Evolutionary conservation across 192 early-diverging fungal genomes (phyloP).

Genomic region (Coemansia sp.): DNA sequence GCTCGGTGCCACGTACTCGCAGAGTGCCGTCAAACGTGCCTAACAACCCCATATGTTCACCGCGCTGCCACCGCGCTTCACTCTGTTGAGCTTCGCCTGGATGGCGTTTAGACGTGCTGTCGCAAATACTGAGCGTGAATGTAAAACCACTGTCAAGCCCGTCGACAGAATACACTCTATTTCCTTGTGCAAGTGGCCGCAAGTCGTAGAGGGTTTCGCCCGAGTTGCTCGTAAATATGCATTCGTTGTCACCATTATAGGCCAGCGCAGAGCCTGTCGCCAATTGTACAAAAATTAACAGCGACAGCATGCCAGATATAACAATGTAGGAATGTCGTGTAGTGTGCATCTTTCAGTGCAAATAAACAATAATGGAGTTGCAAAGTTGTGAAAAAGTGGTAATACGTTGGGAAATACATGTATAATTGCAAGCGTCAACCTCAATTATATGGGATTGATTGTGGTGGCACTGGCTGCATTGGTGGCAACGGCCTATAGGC

Average conservation of each 20-base stretch:
- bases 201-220: constrained; percentile 33
- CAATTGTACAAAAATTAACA: background rate
- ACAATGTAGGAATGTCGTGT: background rate
- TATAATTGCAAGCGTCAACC: background rate
- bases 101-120: background rate
- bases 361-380: constrained; percentile 1
- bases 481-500: constrained; percentile 1
- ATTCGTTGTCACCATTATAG: background rate
- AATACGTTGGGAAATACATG: too few species aligned
- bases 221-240: constrained; percentile 1
- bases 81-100: background rate
- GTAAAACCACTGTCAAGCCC: constrained; percentile 28
- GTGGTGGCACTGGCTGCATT: background rate
- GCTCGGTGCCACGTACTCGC: constrained; percentile 29
- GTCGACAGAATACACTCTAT: constrained; percentile 19
- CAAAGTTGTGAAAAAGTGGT: background rate
- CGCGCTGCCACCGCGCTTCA: constrained; percentile 20
- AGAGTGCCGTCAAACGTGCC: constrained; percentile 21
- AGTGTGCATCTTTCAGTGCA: constrained; percentile 4
- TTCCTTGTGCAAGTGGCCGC: constrained; percentile 16
- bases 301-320: background rate
- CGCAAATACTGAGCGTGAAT: constrained; percentile 45
- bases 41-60: constrained; percentile 15
- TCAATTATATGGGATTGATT: background rate
- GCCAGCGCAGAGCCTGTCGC: background rate